Conservation (phyloP, 495 filamentous ascomycete genomes). For the Daldinia vernicosa region DNA sequence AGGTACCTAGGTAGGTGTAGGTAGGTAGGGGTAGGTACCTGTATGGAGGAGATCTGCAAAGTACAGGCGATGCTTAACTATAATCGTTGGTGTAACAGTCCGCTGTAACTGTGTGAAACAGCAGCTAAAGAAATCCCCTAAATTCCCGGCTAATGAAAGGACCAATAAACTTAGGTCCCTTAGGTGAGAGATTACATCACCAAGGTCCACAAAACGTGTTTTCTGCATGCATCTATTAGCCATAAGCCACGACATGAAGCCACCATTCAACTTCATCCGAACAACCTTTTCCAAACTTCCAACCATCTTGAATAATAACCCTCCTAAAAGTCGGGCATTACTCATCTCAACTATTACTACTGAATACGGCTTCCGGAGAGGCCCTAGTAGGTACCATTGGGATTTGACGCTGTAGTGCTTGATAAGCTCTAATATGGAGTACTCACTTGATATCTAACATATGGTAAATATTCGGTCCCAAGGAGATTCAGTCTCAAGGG, state of each 20-base stretch:
- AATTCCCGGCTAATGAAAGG: background rate
- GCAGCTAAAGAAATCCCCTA: background rate
- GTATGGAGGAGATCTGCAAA: conserved; percentile 14
- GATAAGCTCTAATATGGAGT: background rate
- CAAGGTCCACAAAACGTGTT: background rate
- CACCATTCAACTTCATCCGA: conserved; percentile 1
- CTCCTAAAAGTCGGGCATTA: too few species aligned
- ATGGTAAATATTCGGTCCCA: background rate
- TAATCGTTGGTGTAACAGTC: background rate
- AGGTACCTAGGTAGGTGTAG: too few species aligned
- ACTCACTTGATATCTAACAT: background rate
- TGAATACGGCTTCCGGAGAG: background rate
- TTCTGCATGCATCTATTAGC: background rate
- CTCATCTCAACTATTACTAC: background rate
- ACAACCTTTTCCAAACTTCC: background rate
- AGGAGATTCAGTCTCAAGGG: background rate
- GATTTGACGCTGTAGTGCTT: background rate
- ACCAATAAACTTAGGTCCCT: background rate
- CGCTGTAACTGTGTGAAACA: conserved; percentile 6
- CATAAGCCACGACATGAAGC: conserved; percentile 1
- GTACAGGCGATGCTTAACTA: background rate
- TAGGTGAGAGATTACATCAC: background rate
- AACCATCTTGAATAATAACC: background rate
- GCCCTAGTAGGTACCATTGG: background rate
- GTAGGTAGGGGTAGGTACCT: too few species aligned